These are phyloP conservation scores for Arctostaphylos glauca DNA, from an alignment of 148 eudicot genomes.

Conservation along the genomic window DNA sequence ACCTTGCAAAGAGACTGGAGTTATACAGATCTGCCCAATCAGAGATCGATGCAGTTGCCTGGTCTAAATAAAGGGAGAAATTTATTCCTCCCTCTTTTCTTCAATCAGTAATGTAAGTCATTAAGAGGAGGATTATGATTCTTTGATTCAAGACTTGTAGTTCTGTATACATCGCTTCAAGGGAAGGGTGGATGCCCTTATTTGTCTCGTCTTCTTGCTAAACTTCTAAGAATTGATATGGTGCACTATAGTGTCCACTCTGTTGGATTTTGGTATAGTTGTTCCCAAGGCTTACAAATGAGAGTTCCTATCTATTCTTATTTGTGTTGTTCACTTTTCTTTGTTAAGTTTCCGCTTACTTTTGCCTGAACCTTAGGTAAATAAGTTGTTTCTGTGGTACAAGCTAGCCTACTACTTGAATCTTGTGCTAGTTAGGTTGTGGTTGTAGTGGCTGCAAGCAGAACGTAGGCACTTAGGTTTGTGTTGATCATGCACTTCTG, in stretches of 20 bases:
- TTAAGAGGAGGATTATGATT: not conserved
- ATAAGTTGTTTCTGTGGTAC: not conserved
- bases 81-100: not conserved
- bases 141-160: constrained; percentile 5
- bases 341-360: not conserved
- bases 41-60: constrained; percentile 86
- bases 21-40: constrained; percentile 85
- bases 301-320: not conserved
- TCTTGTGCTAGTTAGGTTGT: too few relatives aligned
- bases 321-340: not conserved
- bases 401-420: not conserved
- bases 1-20: constrained; percentile 80
- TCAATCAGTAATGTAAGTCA: not conserved
- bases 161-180: not conserved
- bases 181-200: constrained; percentile 4
- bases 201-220: not conserved
- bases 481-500: too few relatives aligned
- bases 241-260: not conserved
- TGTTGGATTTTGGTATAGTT: not conserved
- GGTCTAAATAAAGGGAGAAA: constrained; percentile 50
- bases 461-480: too few relatives aligned
- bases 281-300: not conserved
- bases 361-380: not conserved
- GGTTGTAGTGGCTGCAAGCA: too few relatives aligned
- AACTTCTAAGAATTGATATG: not conserved